Evolutionary conservation across 176 grass and related monocot genomes (phyloP).

Genomic region (Saccharum spontaneum): DNA sequence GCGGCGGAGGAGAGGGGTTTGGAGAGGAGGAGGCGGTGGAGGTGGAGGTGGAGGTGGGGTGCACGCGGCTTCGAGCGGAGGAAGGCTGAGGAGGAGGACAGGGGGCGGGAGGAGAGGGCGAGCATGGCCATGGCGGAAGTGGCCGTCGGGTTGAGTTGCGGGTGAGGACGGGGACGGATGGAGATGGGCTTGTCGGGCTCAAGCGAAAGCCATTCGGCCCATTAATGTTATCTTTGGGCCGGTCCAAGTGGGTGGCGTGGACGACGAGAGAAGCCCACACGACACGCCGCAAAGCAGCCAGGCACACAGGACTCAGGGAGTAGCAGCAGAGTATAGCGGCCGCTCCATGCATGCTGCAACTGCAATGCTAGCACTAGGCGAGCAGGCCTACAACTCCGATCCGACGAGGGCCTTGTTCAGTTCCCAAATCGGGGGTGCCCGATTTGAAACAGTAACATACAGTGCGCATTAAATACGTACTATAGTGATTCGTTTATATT

Average conservation of each 20-base stretch:
- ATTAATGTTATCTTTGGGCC: neutral
- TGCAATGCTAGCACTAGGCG: too few species aligned
- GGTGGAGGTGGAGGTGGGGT: neutral
- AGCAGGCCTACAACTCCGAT: too few species aligned
- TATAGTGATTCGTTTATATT: too few species aligned
- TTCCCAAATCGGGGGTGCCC: too few species aligned
- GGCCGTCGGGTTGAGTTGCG: neutral
- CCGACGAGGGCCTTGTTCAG: too few species aligned
- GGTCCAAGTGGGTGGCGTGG: neutral
- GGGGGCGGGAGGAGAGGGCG: neutral
- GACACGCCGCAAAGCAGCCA: too few species aligned
- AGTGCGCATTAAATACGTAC: too few species aligned
- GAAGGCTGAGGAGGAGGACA: neutral
- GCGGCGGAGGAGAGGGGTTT: neutral
- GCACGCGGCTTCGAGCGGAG: neutral
- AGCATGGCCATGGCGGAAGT: slow-evolving; percentile 20
- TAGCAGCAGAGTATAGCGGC: too few species aligned
- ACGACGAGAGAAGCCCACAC: too few species aligned
- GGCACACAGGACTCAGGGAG: too few species aligned
- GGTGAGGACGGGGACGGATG: neutral
- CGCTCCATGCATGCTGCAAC: neutral
- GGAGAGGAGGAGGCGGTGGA: neutral
- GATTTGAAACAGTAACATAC: too few species aligned
- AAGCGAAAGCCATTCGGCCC: neutral
- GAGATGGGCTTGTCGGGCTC: neutral